Evolutionary conservation across 352 stramenopile genomes (phyloP).

Genomic region (Thalassiosira ordinaria): DNA sequence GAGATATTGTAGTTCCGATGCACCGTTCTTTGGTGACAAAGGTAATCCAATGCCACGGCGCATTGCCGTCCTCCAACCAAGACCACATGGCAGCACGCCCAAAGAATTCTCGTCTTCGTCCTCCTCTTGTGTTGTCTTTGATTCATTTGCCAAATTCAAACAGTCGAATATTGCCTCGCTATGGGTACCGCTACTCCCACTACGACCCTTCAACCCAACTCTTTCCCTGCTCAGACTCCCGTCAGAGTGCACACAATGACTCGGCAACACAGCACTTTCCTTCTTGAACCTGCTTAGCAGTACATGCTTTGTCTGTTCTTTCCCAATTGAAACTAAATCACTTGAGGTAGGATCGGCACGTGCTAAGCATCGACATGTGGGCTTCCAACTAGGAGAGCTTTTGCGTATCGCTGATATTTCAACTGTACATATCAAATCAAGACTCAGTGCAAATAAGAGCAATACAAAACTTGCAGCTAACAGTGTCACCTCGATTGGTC

Average conservation of each 20-base stretch:
- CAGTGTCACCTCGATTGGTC: slow-evolving; percentile 38
- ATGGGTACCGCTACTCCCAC: slow-evolving; percentile 22
- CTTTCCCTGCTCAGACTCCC: slow-evolving; percentile 66
- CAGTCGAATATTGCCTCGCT: slow-evolving; percentile 77
- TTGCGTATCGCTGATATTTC: slow-evolving; percentile 31
- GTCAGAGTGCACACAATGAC: slow-evolving; percentile 63
- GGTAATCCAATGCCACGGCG: slow-evolving; percentile 66
- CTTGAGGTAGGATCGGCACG: slow-evolving; percentile 71
- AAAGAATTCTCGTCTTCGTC: slow-evolving; percentile 4
- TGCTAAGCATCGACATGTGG: slow-evolving; percentile 78
- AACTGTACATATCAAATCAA: slow-evolving; percentile 47
- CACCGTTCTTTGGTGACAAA: slow-evolving; percentile 29
- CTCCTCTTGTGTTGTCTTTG: slow-evolving; percentile 8
- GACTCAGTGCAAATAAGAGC: slow-evolving; percentile 37
- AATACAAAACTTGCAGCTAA: slow-evolving; percentile 47
- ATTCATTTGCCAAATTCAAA: slow-evolving; percentile 50
- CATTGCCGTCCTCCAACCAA: slow-evolving; percentile 74
- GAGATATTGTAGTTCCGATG: slow-evolving; percentile 39
- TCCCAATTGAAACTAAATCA: slow-evolving; percentile 76
- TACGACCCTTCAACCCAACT: slow-evolving; percentile 1
- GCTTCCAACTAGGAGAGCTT: slow-evolving; percentile 63
- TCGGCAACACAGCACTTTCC: slow-evolving; percentile 53
- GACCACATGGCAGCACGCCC: slow-evolving; percentile 61
- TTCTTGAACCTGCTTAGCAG: slow-evolving; percentile 73
- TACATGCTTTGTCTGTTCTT: slow-evolving; percentile 82